Evolutionary conservation across 1,284 basidiomycete species (phyloP), one percentile per base, ranked within the genome.

Genomic region (Naganishia sp.): DNA sequence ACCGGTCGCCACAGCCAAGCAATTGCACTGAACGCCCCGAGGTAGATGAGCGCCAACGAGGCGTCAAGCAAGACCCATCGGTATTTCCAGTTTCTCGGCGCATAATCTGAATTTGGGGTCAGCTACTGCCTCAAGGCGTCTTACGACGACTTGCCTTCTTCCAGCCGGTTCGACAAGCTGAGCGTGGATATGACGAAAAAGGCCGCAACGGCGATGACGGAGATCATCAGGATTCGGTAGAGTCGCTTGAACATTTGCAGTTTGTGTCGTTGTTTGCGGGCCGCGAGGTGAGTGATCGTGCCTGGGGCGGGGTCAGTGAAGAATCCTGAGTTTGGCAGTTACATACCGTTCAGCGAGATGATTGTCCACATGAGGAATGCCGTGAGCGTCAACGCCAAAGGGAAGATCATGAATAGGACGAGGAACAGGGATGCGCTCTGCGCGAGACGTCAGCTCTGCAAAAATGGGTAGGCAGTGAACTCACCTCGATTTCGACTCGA

Each of bases 21-120:
- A 70, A 98, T 92, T 10, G 86, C 82, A 54, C 83, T 80, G 77
- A 99, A 98, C 53, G 89, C 87, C 42, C 83, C 79, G 56, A 94
- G 85, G 77, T 93, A 96, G 43, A 96, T 86, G 36, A 93, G 82
- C 0, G 90, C 86, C 36, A 98, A 84, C 84, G 92, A 97, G n/a
- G 94, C 96, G 74, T 99, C 96, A 50, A 99, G 84, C 16, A 99
- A 82, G 86, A 94, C 92, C 96, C 96, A 99, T 59, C 94, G 87
- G 63, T 87, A 86, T 70, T 85, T 86, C 95, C 95, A 99, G n/a
- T 92, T 90, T 69, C 89, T 88, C 1, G 94, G 90, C 7, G 91
- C 89, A 75, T 95, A 98, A 75, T 95, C 92, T 92, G 16, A 43
- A 28, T 13, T 9, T n/a, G 18, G 3, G 2, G 46, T 65, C 46